Percentiles rank a stretch among this genome's conserved stretches.
Evolutionary conservation across 164 flowering plant species (phyloP).

Genomic region (Buxus sempervirens): DNA sequence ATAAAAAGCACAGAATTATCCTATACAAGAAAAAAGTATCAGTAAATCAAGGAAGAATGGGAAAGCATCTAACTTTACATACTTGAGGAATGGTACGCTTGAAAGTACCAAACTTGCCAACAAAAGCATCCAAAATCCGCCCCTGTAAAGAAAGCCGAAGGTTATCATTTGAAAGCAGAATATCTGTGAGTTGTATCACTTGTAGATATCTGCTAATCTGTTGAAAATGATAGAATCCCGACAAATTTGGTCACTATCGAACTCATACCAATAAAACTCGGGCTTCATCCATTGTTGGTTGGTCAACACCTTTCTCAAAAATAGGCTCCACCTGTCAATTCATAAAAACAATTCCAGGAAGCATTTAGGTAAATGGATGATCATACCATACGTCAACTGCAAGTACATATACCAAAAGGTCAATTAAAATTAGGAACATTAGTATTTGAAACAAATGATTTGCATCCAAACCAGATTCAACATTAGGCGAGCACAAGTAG

Average conservation of each 20-base stretch:
- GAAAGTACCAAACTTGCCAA: constrained; percentile 94
- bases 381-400: not conserved
- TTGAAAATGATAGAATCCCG: not conserved
- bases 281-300: constrained; percentile 84
- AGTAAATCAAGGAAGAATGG: not conserved
- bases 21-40: no score
- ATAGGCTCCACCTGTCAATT: constrained; percentile 85
- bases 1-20: no score
- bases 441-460: no score
- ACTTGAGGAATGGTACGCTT: constrained; percentile 99
- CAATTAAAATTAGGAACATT: not conserved
- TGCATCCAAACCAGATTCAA: constrained; percentile 72
- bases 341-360: not conserved
- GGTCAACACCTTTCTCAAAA: constrained; percentile 93
- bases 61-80: not conserved
- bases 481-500: constrained; percentile 99
- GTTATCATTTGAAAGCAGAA: not conserved
- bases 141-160: constrained; percentile 43
- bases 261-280: constrained; percentile 68
- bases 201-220: no score
- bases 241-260: constrained; percentile 1
- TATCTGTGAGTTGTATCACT: constrained; percentile 1
- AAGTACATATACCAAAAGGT: not conserved
- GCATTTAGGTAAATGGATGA: not conserved
- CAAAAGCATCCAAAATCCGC: constrained; percentile 96